Base-by-base conservation (phyloP, 371 early-diverging fungal species). In the Mortierella sp. region DNA sequence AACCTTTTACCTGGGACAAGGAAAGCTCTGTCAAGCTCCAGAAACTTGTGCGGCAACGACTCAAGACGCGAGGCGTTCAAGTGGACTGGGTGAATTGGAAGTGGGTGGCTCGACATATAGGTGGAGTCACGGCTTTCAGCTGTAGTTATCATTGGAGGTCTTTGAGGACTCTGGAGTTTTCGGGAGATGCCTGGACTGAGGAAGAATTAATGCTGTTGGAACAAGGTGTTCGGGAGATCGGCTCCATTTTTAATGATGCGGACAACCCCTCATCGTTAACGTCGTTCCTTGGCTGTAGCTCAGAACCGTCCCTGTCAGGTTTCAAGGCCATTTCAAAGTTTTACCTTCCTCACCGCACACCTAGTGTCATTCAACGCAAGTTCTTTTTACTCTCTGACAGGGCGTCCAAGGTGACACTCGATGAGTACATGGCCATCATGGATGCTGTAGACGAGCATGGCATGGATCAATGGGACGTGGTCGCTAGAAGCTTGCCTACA, bases 51-150 rank as follows among this genome's bases (percentile, higher is more conserved):
- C 66, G 65, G 8, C 76, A 65, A 24, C 61, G 76, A 18, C 62
- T 76, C 31, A 50, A 43, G 59, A 66, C 76, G 23, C 76, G 76
- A n/a, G 70, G 59, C n/a, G 54, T 76, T 1, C 76, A 76, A n/a
- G 43, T 69, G 19, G 54, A 66, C 28, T 76, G 76, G 76, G 47
- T 76, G 30, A 76, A 76, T 46, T 76, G 76, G 76, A 61, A 57
- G 21, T 76, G 76, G 76, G 76, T 76, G 9, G 70, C 76, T 1
- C 61, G 76, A 1, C 76, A 69, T 62, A 54, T 76, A 1, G 76
- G 76, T 1, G 59, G 63, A 3, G 76, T 51, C 13, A 41, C 69
- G 0, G 54, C 61, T 0, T 54, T 58, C 31, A 50, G 66, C 6
- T 76, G 76, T 38, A 62, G 30, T 24, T 18, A 51, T 1, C 76